These are phyloP conservation scores for Prunus fruticosa DNA, from an alignment of 306 rosid species.

Conservation along the genomic window DNA sequence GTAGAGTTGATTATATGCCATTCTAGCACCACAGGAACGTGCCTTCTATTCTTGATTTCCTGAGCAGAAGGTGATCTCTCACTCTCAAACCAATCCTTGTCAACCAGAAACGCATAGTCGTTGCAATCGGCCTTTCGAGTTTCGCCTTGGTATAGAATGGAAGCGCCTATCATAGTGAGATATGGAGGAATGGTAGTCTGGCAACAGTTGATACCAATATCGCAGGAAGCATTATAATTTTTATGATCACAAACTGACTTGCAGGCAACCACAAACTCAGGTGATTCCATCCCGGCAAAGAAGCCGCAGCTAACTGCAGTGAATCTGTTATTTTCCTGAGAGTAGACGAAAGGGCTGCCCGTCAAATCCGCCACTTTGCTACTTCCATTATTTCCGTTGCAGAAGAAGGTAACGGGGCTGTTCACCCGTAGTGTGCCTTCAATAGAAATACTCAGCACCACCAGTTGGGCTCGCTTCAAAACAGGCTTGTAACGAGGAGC, in stretches of 20 bases:
- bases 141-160: too few species aligned
- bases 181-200: background rate
- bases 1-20: too few species aligned
- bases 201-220: constrained; percentile 1
- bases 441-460: background rate
- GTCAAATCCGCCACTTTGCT: background rate
- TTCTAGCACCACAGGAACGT: too few species aligned
- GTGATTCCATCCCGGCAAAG: background rate
- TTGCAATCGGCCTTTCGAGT: background rate
- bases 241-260: background rate
- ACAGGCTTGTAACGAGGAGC: background rate
- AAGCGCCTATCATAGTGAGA: background rate
- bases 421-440: background rate
- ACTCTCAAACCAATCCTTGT: background rate
- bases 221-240: background rate
- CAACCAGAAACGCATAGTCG: constrained; percentile 9
- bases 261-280: background rate
- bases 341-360: background rate
- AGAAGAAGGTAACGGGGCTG: background rate
- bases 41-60: too few species aligned
- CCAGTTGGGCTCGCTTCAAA: background rate
- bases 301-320: constrained; percentile 18
- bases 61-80: too few species aligned
- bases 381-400: rapidly evolving
- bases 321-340: constrained; percentile 3